Percentiles rank a stretch among this genome's conserved stretches.
Conservation (phyloP, 1,139 yeast genomes). For the Candida tetrigidarum region DNA sequence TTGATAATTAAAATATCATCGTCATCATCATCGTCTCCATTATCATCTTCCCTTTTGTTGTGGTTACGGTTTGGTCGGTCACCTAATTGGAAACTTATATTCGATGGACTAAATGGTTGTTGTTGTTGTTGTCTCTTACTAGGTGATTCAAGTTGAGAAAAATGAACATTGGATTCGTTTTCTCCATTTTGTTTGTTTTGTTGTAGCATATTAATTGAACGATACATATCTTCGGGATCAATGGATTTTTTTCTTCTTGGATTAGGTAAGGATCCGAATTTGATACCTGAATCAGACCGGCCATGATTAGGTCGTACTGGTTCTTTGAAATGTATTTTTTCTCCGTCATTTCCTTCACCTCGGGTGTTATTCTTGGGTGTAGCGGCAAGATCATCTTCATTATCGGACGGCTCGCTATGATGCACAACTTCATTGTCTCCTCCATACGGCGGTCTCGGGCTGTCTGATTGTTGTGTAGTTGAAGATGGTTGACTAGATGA, state of each 20-base stretch:
- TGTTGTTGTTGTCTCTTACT: background rate
- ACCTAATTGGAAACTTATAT: background rate
- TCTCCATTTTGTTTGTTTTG: conserved; percentile 19
- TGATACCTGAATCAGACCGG: conserved; percentile 27
- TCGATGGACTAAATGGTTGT: conserved; percentile 3
- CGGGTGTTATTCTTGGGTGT: background rate
- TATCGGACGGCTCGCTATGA: conserved; percentile 47
- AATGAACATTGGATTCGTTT: conserved; percentile 1
- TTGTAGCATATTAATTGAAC: conserved; percentile 76
- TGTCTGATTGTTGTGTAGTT: conserved; percentile 8
- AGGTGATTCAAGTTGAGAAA: background rate
- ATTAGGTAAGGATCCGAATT: conserved; percentile 45
- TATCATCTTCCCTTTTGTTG: conserved; percentile 5
- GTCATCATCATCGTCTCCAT: conserved; percentile 22
- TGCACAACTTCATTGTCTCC: conserved; percentile 21
- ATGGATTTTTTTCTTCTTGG: conserved; percentile 51
- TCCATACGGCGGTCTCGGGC: conserved; percentile 1
- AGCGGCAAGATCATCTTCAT: conserved; percentile 7
- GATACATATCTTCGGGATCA: conserved; percentile 82
- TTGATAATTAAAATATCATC: conserved; percentile 80
- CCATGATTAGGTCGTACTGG: conserved; percentile 6
- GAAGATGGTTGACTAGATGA: conserved; percentile 14
- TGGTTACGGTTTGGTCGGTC: conserved; percentile 24
- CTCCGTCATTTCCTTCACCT: conserved; percentile 36
- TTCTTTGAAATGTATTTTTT: conserved; percentile 34